Conservation (phyloP, 2,329 filamentous ascomycete species). For the Fusarium brachygibbosum region DNA sequence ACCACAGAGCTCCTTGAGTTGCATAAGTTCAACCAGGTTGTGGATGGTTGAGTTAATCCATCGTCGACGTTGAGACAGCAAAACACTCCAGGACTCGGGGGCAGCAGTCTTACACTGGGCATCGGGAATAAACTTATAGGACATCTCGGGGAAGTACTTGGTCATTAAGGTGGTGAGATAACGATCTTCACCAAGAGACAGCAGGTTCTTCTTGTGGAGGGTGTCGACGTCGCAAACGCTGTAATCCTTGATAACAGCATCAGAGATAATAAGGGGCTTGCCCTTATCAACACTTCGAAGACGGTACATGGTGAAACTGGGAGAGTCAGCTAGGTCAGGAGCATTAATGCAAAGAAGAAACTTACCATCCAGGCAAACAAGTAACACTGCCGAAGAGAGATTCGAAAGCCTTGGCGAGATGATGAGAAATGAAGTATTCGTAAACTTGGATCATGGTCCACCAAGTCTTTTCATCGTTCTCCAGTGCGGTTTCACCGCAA, state of each 20-base stretch:
- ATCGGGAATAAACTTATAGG: conserved; percentile 94
- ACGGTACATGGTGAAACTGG: conserved; percentile 98
- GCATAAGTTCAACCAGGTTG: conserved; percentile 91
- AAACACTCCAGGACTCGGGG: conserved; percentile 91
- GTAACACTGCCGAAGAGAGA: conserved; percentile 98
- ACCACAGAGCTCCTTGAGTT: conserved; percentile 92
- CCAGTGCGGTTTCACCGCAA: conserved; percentile 94
- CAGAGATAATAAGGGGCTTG: conserved; percentile 92
- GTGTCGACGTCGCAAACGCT: conserved; percentile 91
- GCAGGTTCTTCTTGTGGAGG: conserved; percentile 94
- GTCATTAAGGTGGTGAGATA: conserved; percentile 98
- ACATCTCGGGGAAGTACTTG: conserved; percentile 95
- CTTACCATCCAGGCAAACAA: conserved; percentile 98
- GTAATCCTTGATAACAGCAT: conserved; percentile 89
- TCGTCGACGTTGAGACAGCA: conserved; percentile 96
- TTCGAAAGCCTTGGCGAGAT: conserved; percentile 96
- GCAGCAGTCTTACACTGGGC: conserved; percentile 95
- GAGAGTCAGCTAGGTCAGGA: conserved; percentile 49
- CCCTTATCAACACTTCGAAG: conserved; percentile 93
- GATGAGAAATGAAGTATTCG: conserved; percentile 99
- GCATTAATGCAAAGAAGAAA: conserved; percentile 44
- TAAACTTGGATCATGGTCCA: conserved; percentile 99
- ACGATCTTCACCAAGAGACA: conserved; percentile 96
- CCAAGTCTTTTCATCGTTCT: conserved; percentile 95
- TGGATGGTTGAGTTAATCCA: conserved; percentile 99